Evolutionary conservation across 192 early-diverging fungal species (phyloP).

Genomic region (Backusella mclennaniae): DNA sequence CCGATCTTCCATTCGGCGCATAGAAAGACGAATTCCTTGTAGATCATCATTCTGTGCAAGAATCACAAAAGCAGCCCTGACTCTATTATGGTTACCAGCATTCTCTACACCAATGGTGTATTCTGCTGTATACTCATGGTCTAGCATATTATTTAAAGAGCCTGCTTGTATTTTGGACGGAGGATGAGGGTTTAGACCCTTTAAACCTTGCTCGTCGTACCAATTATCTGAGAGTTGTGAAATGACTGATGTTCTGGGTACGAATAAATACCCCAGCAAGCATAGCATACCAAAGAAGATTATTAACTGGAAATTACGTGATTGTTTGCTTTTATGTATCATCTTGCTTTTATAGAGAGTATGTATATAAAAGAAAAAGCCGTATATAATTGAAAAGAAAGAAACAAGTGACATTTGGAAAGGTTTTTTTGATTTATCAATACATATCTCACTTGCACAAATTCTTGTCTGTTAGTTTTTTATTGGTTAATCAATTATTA

Average conservation of each 20-base stretch:
- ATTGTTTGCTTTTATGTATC: background rate
- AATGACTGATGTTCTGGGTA: background rate
- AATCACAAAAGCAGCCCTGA: slow-evolving; percentile 71
- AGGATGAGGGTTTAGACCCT: background rate
- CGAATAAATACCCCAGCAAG: background rate
- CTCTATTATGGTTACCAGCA: background rate
- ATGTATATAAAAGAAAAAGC: too few species aligned
- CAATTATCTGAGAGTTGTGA: background rate
- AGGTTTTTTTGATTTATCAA: background rate
- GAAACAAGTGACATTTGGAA: background rate
- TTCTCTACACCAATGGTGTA: background rate
- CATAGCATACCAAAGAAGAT: background rate
- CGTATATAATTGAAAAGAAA: background rate
- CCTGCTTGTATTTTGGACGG: background rate
- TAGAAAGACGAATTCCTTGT: slow-evolving; percentile 53
- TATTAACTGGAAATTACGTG: background rate
- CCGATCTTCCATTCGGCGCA: slow-evolving; percentile 69
- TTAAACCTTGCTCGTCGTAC: background rate
- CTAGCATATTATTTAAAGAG: background rate
- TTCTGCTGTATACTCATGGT: background rate
- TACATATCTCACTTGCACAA: background rate
- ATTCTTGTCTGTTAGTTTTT: background rate
- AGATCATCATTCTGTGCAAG: slow-evolving; percentile 69
- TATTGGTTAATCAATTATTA: background rate
- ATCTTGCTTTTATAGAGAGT: background rate